Evolutionary conservation across 768 basidiomycete species (phyloP), one percentile per base, ranked within the genome.

Genomic region (Gelatoporia subvermispora): DNA sequence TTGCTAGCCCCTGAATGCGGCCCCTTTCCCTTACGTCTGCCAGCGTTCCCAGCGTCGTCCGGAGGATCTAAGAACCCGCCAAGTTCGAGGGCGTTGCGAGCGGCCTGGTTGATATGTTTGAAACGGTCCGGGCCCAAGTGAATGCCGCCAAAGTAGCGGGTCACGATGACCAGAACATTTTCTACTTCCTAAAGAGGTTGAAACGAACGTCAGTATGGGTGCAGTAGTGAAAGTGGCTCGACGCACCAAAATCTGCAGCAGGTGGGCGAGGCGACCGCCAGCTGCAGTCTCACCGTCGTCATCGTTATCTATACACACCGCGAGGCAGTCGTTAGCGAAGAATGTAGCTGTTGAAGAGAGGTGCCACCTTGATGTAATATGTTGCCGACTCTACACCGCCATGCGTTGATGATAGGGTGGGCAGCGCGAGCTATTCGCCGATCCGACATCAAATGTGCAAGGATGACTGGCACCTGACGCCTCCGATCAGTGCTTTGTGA

Each of bases 281-380:
- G 95, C 95, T 1, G 91, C 93, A 0, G 87, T 83, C 69, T 99
- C 95, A 1, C 93, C 91, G 49, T 97, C 89, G 51, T 98, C 94
- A 48, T 94, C 91, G 50, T 96, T 94, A 60, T 97, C 94, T 92
- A 54, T 37, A 36, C 23, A 34, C 4, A 20, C 1, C n/a, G 18
- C 15, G 20, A 35, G 20, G 5, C 39, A 10, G 41, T 18, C 8
- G n/a, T 39, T 39, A 28, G n/a, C 31, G 3, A 13, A 36, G 23
- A 41, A 11, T 11, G 25, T 18, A 8, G 10, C 24, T 11, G 18
- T 21, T 35, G 24, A 20, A 36, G 40, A 5, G 16, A 22, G 7
- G 4, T 52, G 68, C 24, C 55, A 85, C 88, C 88, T 77, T 90
- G 86, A 64, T 91, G 85, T 44, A 88, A 68, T 1, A 87, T 64